phyloP scores from a whole-genome alignment of 306 rosid genomes.

The Prosopis cineraria region DNA sequence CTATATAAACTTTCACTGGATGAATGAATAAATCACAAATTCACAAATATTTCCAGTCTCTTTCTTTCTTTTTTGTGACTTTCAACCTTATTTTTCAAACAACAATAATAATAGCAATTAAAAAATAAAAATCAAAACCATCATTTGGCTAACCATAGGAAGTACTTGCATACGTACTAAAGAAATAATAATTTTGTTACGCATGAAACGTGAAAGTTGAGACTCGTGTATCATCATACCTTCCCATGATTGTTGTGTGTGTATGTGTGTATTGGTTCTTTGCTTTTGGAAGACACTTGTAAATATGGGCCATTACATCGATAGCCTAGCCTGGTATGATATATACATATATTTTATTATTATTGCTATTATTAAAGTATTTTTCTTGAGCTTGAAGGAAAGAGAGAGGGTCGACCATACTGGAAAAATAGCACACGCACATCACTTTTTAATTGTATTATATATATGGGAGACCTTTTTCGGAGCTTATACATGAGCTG shows the following conservation, averaged over 20 bases:
- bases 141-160: slow-evolving; percentile 30
- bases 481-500: no score
- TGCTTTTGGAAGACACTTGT: slow-evolving; percentile 39
- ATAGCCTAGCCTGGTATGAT: slow-evolving; percentile 32
- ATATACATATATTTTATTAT: slow-evolving; percentile 26
- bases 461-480: not conserved
- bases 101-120: no score
- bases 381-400: slow-evolving; percentile 72
- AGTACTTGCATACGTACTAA: slow-evolving; percentile 47
- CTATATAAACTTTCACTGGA: no score
- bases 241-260: slow-evolving; percentile 42
- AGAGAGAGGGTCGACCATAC: slow-evolving; percentile 24
- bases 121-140: not conserved
- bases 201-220: slow-evolving; percentile 50
- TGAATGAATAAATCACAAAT: no score
- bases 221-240: slow-evolving; percentile 59
- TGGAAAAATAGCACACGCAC: slow-evolving; percentile 41
- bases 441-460: slow-evolving; percentile 17
- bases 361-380: slow-evolving; percentile 27
- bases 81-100: no score
- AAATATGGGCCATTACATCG: slow-evolving; percentile 37
- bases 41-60: no score
- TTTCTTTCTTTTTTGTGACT: no score
- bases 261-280: not conserved
- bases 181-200: slow-evolving; percentile 31